phyloP scores from a whole-genome alignment of 2,329 filamentous ascomycete species.

The Sarocladium brachiariae region DNA sequence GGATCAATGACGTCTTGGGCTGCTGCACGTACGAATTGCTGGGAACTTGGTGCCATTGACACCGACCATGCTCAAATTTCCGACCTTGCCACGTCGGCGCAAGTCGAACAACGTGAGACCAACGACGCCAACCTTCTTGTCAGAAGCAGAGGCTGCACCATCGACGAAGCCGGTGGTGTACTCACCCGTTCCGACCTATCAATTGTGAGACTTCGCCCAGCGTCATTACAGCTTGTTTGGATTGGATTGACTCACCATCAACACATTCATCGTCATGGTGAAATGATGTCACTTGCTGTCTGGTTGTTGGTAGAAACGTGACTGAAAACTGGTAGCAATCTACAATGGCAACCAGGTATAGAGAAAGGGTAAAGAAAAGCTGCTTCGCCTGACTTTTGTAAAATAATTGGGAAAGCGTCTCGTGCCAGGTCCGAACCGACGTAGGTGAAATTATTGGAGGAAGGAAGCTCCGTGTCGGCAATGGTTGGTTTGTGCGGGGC shows the following conservation, averaged over 20 bases:
- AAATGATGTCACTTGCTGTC: conserved; percentile 7
- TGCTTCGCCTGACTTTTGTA: neutral
- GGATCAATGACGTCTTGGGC: too few relatives aligned
- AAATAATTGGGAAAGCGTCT: neutral
- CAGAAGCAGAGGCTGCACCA: conserved; percentile 72
- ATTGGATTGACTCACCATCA: conserved; percentile 48
- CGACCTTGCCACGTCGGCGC: conserved; percentile 80
- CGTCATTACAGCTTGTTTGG: neutral
- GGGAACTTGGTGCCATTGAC: conserved; percentile 86
- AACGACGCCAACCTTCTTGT: conserved; percentile 95
- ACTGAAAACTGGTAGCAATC: neutral
- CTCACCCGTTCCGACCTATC: conserved; percentile 80
- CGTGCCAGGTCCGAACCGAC: neutral
- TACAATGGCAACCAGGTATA: conserved; percentile 10
- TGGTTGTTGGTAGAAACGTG: neutral
- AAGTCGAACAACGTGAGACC: conserved; percentile 86
- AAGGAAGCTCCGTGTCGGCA: neutral
- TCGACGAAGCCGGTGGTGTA: conserved; percentile 95
- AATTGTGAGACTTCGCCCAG: neutral
- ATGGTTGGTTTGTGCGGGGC: neutral
- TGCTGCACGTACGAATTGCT: conserved; percentile 74
- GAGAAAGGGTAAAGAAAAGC: neutral
- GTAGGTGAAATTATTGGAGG: neutral
- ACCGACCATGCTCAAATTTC: conserved; percentile 80
- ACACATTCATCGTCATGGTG: conserved; percentile 55